Base-by-base conservation (phyloP, 257 asterid species). In the Haberlea rhodopensis region DNA sequence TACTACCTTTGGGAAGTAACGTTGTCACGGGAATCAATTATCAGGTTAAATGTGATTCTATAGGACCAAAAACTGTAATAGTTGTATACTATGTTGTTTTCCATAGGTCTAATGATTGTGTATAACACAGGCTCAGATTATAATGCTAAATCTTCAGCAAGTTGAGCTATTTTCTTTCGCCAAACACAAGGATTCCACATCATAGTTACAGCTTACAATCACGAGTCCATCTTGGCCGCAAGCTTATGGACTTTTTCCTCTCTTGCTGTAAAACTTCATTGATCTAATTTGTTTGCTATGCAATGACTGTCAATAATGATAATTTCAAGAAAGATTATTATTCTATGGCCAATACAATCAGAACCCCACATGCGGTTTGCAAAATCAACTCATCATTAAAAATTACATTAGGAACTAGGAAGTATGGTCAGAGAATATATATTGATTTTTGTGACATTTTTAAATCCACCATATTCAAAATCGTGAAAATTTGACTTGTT, bases 11-110 rank as follows among this genome's bases (percentile, higher is more conserved):
- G 40, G 51, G 48, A 46, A 19, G 18, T 29, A 45, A 37, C 26
- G 5, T 23, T 52, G 52, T 52, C 56, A 27, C 18, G 43, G 58
- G 29, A 43, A 53, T 15, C 27, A 37, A 53, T 68, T 29, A 29
- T 53, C 24, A 29, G 19, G 19, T 53, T 57, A 29, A 20, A 25
- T 3, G n/a, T 37, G 34, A 34, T 49, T 29, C 27, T 37, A 13
- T 37, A 34, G 55, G 45, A 29, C 21, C 21, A 32, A 40, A 1
- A 40, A 40, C 6, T 9, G 46, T 11, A 37, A 37, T 37, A 6
- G 2, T 37, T 2, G 46, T 37, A 37, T 37, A 1, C 32, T 28
- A 8, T 34, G 43, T 9, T 34, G 43, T 34, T 9, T 8, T 8
- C 10, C 0, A 34, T 10, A 34, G 43, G 43, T 34, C 43, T 9